phyloP scores from a whole-genome alignment of 2,329 filamentous ascomycete species.

The Chalaropsis ovoidea region DNA sequence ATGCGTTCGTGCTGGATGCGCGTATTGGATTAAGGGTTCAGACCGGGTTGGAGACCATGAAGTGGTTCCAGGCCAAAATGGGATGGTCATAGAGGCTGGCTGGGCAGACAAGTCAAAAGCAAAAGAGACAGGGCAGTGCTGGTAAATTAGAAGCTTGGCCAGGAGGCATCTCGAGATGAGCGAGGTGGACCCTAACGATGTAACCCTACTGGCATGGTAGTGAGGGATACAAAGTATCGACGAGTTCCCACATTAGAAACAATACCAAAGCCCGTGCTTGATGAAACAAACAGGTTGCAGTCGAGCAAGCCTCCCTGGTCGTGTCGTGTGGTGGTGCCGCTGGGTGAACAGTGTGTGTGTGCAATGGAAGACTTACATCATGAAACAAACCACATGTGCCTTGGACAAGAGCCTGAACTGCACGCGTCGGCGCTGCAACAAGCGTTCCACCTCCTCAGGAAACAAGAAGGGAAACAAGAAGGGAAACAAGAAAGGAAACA shows the following conservation, averaged over 20 bases:
- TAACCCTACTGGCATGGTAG: not conserved
- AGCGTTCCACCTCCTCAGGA: not conserved
- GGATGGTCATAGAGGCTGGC: conserved; percentile 28
- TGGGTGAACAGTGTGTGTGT: not conserved
- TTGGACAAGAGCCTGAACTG: too few relatives aligned
- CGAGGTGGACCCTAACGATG: not conserved
- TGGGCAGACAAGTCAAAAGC: not conserved
- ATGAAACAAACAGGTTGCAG: not conserved
- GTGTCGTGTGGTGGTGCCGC: not conserved
- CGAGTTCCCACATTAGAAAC: not conserved
- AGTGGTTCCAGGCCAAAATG: conserved; percentile 42
- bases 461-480: too few relatives aligned
- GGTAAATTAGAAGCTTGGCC: not conserved
- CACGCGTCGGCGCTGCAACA: too few relatives aligned
- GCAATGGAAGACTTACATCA: not conserved
- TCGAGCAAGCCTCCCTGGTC: not conserved
- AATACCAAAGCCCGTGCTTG: not conserved
- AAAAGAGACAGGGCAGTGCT: not conserved
- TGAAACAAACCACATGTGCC: not conserved
- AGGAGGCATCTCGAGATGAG: not conserved
- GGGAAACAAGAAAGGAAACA: too few relatives aligned
- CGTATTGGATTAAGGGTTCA: conserved; percentile 64
- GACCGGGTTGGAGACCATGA: conserved; percentile 56
- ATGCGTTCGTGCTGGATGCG: conserved; percentile 61
- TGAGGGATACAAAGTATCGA: too few relatives aligned